Percentiles rank a stretch among this genome's conserved stretches.
Conservation (phyloP, 2,329 filamentous ascomycete genomes). For the Huntiella savannae region DNA sequence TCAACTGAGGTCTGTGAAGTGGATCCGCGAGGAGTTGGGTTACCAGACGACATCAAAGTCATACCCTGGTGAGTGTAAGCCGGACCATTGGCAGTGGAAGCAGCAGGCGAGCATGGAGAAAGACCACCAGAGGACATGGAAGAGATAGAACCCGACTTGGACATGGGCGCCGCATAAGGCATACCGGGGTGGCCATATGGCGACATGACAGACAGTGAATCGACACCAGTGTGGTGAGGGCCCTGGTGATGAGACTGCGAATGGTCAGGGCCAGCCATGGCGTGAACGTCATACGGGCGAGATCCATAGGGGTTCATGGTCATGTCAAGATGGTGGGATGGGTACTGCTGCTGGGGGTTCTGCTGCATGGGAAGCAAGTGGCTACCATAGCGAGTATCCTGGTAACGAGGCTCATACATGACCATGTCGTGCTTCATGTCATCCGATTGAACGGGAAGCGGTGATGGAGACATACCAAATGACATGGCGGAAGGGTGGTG, state of each 20-base stretch:
- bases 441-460: slow-evolving; percentile 4
- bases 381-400: slow-evolving; percentile 2
- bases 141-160: slow-evolving; percentile 6
- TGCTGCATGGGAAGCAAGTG: slow-evolving; percentile 6
- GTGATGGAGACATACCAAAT: slow-evolving; percentile 7
- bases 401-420: slow-evolving; percentile 7
- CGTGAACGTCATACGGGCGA: slow-evolving; percentile 3
- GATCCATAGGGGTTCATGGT: slow-evolving; percentile 4
- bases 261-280: not conserved
- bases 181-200: not conserved
- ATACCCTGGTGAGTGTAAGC: not conserved
- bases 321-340: slow-evolving; percentile 5
- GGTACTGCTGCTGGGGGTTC: slow-evolving; percentile 5
- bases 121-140: slow-evolving; percentile 7
- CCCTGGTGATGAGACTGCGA: too few relatives aligned
- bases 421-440: slow-evolving; percentile 1
- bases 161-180: slow-evolving; percentile 3
- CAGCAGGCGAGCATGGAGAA: slow-evolving; percentile 6
- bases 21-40: not conserved
- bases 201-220: too few relatives aligned
- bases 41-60: not conserved
- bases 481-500: slow-evolving; percentile 5
- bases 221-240: too few relatives aligned
- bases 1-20: slow-evolving; percentile 5
- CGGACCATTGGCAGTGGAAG: slow-evolving; percentile 1